A percentile compares a stretch with the other conserved stretches of the same genome.
These are phyloP conservation scores for Penicillium bialowiezense DNA, from an alignment of 495 filamentous ascomycete species.

Conservation along the genomic window DNA sequence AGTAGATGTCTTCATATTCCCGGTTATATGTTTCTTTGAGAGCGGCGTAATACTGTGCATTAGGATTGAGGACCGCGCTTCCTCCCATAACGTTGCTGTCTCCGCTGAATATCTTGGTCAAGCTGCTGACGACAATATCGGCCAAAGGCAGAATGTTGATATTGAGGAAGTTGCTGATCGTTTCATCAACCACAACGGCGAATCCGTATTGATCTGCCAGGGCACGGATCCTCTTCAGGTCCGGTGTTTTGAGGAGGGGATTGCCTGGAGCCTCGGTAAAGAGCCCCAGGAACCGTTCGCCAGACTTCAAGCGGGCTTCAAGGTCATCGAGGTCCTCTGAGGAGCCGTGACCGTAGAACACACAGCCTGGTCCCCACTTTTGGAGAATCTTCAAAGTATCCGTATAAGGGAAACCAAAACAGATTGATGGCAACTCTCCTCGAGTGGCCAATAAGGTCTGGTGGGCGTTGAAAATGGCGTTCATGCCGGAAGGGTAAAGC, in stretches of 20 bases:
- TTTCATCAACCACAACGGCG: conserved; percentile 90
- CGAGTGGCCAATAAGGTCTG: conserved; percentile 62
- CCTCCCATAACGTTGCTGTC: conserved; percentile 99
- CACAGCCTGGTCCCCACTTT: conserved; percentile 88
- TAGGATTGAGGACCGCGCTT: conserved; percentile 80
- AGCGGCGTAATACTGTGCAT: conserved; percentile 62
- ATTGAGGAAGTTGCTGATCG: conserved; percentile 93
- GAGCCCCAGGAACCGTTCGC: conserved; percentile 77
- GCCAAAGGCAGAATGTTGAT: conserved; percentile 86
- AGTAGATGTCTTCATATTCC: conserved; percentile 85
- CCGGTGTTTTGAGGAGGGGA: conserved; percentile 79
- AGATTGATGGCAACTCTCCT: conserved; percentile 34
- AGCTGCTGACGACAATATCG: conserved; percentile 87
- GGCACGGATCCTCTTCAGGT: conserved; percentile 72
- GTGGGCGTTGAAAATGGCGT: conserved; percentile 86
- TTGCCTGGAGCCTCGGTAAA: conserved; percentile 97
- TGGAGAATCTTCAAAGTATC: conserved; percentile 93
- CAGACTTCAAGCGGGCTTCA: conserved; percentile 64
- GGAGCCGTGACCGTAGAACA: conserved; percentile 87
- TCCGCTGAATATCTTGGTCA: conserved; percentile 96
- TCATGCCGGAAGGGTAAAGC: conserved; percentile 89
- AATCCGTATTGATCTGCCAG: conserved; percentile 86
- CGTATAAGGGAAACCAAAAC: conserved; percentile 80
- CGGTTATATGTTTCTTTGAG: conserved; percentile 59
- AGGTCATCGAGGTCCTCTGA: conserved; percentile 83